Evolutionary conservation across 1,284 basidiomycete species (phyloP), one percentile per base, ranked within the genome.

Genomic region (Malassezia nana): DNA sequence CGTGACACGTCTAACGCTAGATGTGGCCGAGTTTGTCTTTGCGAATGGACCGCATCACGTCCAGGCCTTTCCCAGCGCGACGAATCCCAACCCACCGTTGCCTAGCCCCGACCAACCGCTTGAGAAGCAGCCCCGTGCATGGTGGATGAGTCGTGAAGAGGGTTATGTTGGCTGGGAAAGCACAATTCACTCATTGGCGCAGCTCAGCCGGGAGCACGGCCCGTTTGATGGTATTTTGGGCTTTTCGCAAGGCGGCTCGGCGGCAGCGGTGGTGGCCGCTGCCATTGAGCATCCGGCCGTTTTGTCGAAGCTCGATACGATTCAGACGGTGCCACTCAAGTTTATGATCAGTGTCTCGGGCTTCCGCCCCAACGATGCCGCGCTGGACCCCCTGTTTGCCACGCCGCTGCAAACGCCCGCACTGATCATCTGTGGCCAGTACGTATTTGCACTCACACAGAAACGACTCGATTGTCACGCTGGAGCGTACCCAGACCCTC

Each of bases 211-310:
- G 26, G 56, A 59, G 26, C 65, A 63, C 24, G 69, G 69, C 10
- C 70, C 70, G 4, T 71, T 72, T 54, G 69, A 74, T 42, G 71
- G 60, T 2, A 62, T 74, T 6, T 55, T 68, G 5, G 71, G 71
- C 25, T 74, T 72, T 46, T 64, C 61, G 26, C 71, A 74, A 31
- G 66, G 67, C 26, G 67, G 59, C 1, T 65, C 64, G 42, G 52
- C 72, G 1, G 60, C 71, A 0, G 65, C 57, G 12, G 52, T 71
- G 13, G 47, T 74, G 0, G 61, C 67, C 0, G 63, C 69, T 13
- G 65, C 65, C 0, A 65, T 71, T 16, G 69, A 74, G 54, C 54
- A 64, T 13, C 67, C 71, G 2, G 51, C 57, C 1, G 42, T 56
- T 9, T 50, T 65, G 40, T 65, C 66, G 9, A 63, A 60, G 9